These are phyloP conservation scores for Strobilomyces echinocephalus DNA, from an alignment of 768 basidiomycete species.

Conservation along the genomic window DNA sequence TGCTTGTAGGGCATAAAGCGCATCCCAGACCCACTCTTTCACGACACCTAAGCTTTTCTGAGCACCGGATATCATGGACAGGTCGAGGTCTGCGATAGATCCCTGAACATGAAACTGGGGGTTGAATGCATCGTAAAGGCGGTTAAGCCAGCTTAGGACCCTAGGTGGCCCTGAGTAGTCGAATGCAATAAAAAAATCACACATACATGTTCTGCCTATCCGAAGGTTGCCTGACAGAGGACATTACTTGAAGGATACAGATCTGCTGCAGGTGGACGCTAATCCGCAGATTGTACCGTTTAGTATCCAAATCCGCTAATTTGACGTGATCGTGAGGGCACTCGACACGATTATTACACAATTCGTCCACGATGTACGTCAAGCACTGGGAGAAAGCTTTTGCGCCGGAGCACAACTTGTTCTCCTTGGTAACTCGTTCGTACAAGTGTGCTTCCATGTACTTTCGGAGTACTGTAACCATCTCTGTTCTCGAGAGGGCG, in stretches of 20 bases:
- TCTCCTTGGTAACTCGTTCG: conserved; percentile 29
- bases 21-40: conserved; percentile 42
- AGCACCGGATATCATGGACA: conserved; percentile 37
- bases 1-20: conserved; percentile 36
- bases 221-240: conserved; percentile 9
- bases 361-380: conserved; percentile 23
- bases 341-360: conserved; percentile 27
- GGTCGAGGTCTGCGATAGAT: conserved; percentile 33
- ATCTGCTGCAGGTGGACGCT: conserved; percentile 48
- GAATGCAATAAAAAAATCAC: neutral
- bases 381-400: conserved; percentile 38
- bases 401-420: conserved; percentile 28
- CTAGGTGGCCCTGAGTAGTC: neutral
- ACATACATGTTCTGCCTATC: neutral
- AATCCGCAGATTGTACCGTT: conserved; percentile 41
- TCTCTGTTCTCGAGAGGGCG: conserved; percentile 15
- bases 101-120: conserved; percentile 48
- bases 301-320: conserved; percentile 19
- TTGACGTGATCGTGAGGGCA: conserved; percentile 39
- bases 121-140: conserved; percentile 46
- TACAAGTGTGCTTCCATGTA: conserved; percentile 27
- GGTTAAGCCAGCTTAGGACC: conserved; percentile 32
- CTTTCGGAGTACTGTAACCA: conserved; percentile 22
- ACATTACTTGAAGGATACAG: conserved; percentile 37
- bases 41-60: conserved; percentile 34